Evolutionary conservation across 257 asterid species (phyloP).

Genomic region (Buddleja alternifolia): DNA sequence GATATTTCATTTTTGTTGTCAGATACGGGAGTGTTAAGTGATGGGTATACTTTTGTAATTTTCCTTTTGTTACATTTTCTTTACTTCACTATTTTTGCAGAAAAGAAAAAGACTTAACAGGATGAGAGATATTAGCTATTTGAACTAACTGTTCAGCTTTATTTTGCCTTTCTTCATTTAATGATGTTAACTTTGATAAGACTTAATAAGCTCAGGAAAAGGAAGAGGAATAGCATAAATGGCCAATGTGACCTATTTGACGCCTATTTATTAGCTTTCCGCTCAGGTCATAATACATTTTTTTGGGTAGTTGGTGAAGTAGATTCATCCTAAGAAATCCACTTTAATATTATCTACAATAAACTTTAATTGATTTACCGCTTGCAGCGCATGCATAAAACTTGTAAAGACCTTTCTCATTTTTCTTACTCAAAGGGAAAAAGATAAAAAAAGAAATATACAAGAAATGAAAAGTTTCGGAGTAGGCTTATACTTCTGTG

Average conservation of each 20-base stretch:
- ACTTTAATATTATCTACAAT: background rate
- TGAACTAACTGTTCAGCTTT: background rate
- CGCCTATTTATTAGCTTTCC: background rate
- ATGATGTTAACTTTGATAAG: background rate
- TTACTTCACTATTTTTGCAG: background rate
- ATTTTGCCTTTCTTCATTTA: background rate
- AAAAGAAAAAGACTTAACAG: background rate
- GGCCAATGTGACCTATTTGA: background rate
- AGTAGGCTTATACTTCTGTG: background rate
- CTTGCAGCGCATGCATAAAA: background rate
- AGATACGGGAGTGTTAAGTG: background rate
- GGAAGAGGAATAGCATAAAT: background rate
- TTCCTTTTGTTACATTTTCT: background rate
- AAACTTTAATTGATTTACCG: background rate
- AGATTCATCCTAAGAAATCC: background rate
- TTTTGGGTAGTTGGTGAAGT: background rate
- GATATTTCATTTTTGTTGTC: background rate
- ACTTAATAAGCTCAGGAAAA: background rate
- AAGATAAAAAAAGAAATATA: background rate
- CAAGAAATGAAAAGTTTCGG: background rate
- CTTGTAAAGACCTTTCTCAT: background rate
- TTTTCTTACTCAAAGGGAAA: background rate
- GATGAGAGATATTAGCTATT: background rate
- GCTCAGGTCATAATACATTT: background rate
- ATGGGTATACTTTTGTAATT: background rate